Evolutionary conservation across 805 yeast genomes (phyloP), one percentile per base, ranked within the genome.

Genomic region (Kazachstania kunashirensis): DNA sequence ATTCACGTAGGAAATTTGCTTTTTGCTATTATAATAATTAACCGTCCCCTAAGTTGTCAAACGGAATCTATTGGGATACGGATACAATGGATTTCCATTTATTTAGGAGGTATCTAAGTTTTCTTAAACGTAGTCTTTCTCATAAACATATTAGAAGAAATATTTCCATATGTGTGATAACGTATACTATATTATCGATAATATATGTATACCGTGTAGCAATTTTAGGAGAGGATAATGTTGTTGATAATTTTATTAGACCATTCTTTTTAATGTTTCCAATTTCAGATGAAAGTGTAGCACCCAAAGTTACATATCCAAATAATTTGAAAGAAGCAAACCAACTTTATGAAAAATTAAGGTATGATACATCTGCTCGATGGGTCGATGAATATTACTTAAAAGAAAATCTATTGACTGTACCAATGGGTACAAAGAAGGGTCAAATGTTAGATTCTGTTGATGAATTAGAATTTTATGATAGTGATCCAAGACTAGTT

Each of bases 401-500:
- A 37, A 39, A 42, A 5, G 37, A 40, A 20, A 43, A 52, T 33
- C 44, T 55, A 9, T 34, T 53, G 19, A 52, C 50, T 20, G 31
- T 45, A 3, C 33, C 28, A 7, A 19, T 34, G 19, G 60, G 60
- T 3, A 39, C 50, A 0, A 30, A 39, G 5, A 40, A 31, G 25
- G 53, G 52, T 6, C 26, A 34, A 27, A 29, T 23, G 18, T 32
- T 53, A 13, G 34, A 24, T 5, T 36, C 46, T 12, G 42, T 54
- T 8, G 53, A 49, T 18, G 49, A 53, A 2, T 28, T 49, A 23
- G 48, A 53, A 43, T 68, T 70, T 50, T 77, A 65, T 43, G 54
- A 57, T 18, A 68, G 62, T 43, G 84, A 78, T 44, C 84, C 84
- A n/a, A 53, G 82, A 30, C 59, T 77, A 40, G 67, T 78, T 0